phyloP scores from a whole-genome alignment of 352 stramenopile species.

The Phytophthora tubulina region DNA sequence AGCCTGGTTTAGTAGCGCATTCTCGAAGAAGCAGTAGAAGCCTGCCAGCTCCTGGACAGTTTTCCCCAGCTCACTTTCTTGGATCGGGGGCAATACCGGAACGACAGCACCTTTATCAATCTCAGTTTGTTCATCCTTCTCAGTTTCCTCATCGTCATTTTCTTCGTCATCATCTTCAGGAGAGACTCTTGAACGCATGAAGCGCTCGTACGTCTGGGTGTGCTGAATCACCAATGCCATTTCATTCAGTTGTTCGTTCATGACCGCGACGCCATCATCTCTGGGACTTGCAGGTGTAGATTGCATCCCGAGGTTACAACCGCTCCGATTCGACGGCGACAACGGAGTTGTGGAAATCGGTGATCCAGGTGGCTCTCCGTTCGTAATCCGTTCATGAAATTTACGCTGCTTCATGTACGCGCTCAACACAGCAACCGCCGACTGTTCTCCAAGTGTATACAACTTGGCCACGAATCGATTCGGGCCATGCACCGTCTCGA shows the following conservation, averaged over 20 bases:
- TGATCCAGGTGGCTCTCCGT: slow-evolving; percentile 17
- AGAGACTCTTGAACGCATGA: slow-evolving; percentile 78
- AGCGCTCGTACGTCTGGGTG: slow-evolving; percentile 91
- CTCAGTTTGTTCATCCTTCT: slow-evolving; percentile 9
- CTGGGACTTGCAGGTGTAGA: slow-evolving; percentile 22
- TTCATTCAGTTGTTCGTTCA: slow-evolving; percentile 90
- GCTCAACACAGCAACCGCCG: slow-evolving; percentile 61
- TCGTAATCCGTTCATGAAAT: slow-evolving; percentile 73
- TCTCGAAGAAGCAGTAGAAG: slow-evolving; percentile 91
- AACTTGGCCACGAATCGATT: slow-evolving; percentile 64
- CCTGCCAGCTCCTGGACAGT: slow-evolving; percentile 86
- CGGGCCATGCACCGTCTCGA: slow-evolving; percentile 56
- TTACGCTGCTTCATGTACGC: slow-evolving; percentile 83
- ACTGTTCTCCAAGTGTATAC: slow-evolving; percentile 71
- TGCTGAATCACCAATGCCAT: slow-evolving; percentile 89
- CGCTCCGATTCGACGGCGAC: slow-evolving; percentile 32
- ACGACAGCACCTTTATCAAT: slow-evolving; percentile 6
- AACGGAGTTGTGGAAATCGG: slow-evolving; percentile 19
- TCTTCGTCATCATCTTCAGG: slow-evolving; percentile 18
- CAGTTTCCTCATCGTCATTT: slow-evolving; percentile 6
- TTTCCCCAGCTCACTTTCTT: slow-evolving; percentile 83
- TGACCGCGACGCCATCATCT: slow-evolving; percentile 71
- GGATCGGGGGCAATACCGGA: slow-evolving; percentile 59
- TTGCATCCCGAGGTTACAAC: slow-evolving; percentile 23
- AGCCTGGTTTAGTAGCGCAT: slow-evolving; percentile 78